phyloP scores from a whole-genome alignment of 2,329 filamentous ascomycete genomes.

The Dactylellina sp. region DNA sequence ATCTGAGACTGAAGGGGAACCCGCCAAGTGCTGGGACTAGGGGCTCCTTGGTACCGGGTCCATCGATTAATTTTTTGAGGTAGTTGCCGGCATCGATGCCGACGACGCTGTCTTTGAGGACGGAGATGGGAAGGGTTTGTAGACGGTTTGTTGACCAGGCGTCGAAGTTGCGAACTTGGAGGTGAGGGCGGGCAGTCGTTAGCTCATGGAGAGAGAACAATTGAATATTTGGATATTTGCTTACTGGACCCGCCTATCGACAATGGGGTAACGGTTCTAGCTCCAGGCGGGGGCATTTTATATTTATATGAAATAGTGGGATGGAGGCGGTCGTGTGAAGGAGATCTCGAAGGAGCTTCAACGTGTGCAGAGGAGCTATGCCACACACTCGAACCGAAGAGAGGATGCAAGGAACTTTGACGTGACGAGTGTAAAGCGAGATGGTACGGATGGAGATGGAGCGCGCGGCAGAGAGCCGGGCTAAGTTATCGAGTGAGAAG shows the following conservation, averaged over 20 bases:
- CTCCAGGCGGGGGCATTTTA: constrained; percentile 42
- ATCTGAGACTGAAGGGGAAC: constrained; percentile 80
- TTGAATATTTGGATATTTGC: not conserved
- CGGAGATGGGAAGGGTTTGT: constrained; percentile 73
- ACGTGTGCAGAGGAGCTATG: constrained; percentile 4
- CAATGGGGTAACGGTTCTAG: constrained; percentile 49
- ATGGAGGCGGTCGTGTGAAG: constrained; percentile 4
- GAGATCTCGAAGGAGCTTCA: constrained; percentile 5
- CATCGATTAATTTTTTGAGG: constrained; percentile 80
- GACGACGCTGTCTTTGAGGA: constrained; percentile 79
- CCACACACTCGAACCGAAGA: not conserved
- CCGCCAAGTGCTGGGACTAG: constrained; percentile 90
- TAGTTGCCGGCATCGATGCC: constrained; percentile 93
- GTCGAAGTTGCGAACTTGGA: constrained; percentile 68
- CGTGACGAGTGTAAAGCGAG: not conserved
- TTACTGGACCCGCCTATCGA: constrained; percentile 56
- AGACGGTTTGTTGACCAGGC: constrained; percentile 70
- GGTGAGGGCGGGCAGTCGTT: constrained; percentile 5
- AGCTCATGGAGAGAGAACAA: constrained; percentile 14
- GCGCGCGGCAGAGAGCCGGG: not conserved
- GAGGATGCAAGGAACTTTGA: not conserved
- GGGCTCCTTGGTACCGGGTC: constrained; percentile 79
- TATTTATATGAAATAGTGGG: constrained; percentile 11
- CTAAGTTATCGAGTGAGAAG: no score
- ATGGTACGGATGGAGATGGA: not conserved